Evolutionary conservation across 1,284 basidiomycete genomes (phyloP), one percentile per base, ranked within the genome.

Genomic region (Retiboletus flavoniger): DNA sequence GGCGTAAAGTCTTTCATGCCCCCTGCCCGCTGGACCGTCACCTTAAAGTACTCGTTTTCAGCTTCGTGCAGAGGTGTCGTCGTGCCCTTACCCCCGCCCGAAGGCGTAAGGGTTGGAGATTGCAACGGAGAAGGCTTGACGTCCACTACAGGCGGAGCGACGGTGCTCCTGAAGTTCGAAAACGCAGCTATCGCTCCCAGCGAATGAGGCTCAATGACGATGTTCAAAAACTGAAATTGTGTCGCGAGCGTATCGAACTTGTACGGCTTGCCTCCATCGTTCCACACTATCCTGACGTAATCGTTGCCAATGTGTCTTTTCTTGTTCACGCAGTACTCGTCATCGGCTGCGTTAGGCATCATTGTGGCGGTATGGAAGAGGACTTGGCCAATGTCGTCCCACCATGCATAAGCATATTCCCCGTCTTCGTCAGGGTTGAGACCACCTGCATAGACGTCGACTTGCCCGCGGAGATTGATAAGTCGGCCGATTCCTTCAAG

Each of bases 351-450:
- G 49, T 85, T 89, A 3, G 97, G 97, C 97, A 99, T 99, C 74
- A 99, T 85, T 1, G 97, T 99, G 3, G 96, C 91, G 1, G 94
- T 90, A 72, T 99, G 97, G 72, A 93, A 99, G 50, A 98, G 81
- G 55, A 98, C 85, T 69, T 99, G 97, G 16, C 90, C 88, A 42
- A 98, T 95, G 66, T 98, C 95, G 72, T 99, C 95, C 89, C 94
- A 95, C 95, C 96, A 99, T 0, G 95, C 95, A 66, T 99, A 99
- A 0, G 94, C 91, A 66, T 94, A 96, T 71, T 98, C 93, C 21
- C 90, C 86, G 69, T 98, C 95, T 63, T 89, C 85, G 60, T 91
- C 86, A 6, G 90, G 84, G 69, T 96, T 90, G 31, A 99, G 79
- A 2, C 95, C 95, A 28, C 95, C 96, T 1, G 89, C 91, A 71